A percentile compares a stretch with the other conserved stretches of the same genome.
Evolutionary conservation across 2,329 filamentous ascomycete species (phyloP).

Genomic region (Neophaeococcomyces mojaviensis): DNA sequence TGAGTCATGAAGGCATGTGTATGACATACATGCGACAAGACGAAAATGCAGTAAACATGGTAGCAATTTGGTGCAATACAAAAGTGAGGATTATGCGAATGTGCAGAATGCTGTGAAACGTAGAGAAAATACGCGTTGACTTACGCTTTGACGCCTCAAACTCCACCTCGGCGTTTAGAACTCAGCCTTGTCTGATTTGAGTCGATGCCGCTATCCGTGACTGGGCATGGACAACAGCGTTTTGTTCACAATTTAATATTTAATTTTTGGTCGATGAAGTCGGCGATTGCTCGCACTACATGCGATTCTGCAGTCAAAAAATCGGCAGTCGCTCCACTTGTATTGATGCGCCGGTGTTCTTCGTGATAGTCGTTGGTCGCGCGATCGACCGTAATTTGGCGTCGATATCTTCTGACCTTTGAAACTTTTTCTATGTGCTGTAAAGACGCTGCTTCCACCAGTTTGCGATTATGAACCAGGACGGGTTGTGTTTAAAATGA

Average conservation of each 20-base stretch:
- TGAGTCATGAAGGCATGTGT: conserved; percentile 2
- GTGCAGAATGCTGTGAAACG: conserved; percentile 5
- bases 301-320: not conserved
- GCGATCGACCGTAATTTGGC: no score
- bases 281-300: not conserved
- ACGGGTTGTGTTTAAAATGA: not conserved
- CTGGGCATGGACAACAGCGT: not conserved
- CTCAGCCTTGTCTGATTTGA: conserved; percentile 6
- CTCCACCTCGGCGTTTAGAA: conserved; percentile 9
- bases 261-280: not conserved
- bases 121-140: conserved; percentile 5
- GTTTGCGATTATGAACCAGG: not conserved
- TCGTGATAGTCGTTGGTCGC: no score
- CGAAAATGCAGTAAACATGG: not conserved
- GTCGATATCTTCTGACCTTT: no score
- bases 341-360: no score
- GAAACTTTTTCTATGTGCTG: no score
- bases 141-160: conserved; percentile 8
- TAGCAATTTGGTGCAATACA: not conserved
- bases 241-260: not conserved
- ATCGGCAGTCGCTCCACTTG: not conserved
- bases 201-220: conserved; percentile 3
- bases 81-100: not conserved
- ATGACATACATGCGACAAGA: conserved; percentile 2
- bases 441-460: not conserved